phyloP scores from a whole-genome alignment of 495 filamentous ascomycete genomes.

The Penicillium macrosclerotiorum region DNA sequence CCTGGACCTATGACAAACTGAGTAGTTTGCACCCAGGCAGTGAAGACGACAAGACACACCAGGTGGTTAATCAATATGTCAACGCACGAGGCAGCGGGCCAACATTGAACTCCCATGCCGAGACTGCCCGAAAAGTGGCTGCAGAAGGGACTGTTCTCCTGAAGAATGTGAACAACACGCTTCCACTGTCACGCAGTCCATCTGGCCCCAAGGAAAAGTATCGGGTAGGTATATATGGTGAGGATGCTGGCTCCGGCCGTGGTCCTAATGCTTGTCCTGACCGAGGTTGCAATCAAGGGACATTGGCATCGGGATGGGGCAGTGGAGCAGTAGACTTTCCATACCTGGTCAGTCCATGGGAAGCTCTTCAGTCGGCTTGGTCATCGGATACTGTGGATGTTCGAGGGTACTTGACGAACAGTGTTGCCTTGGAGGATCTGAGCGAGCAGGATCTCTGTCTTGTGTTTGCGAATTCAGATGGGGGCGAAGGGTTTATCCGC shows the following conservation, averaged over 20 bases:
- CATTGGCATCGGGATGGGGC: conserved; percentile 85
- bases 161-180: conserved; percentile 65
- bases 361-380: conserved; percentile 63
- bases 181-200: conserved; percentile 61
- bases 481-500: conserved; percentile 63
- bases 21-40: conserved; percentile 67
- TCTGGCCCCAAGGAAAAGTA: conserved; percentile 41
- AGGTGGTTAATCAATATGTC: conserved; percentile 74
- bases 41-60: conserved; percentile 47
- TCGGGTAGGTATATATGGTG: conserved; percentile 76
- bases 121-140: conserved; percentile 69
- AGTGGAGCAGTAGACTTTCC: conserved; percentile 86
- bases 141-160: conserved; percentile 83
- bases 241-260: conserved; percentile 68
- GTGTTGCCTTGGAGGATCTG: conserved; percentile 36
- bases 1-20: conserved; percentile 73
- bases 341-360: conserved; percentile 69
- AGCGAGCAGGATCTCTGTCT: conserved; percentile 62
- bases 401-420: conserved; percentile 60
- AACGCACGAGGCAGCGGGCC: conserved; percentile 62
- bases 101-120: conserved; percentile 69
- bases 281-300: conserved; percentile 78
- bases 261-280: conserved; percentile 78
- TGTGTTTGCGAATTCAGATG: conserved; percentile 61
- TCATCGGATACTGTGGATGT: conserved; percentile 57